A percentile compares a stretch with the other conserved stretches of the same genome.
Conservation (phyloP, 345 rosid genomes). For the Turnera subulata region DNA sequence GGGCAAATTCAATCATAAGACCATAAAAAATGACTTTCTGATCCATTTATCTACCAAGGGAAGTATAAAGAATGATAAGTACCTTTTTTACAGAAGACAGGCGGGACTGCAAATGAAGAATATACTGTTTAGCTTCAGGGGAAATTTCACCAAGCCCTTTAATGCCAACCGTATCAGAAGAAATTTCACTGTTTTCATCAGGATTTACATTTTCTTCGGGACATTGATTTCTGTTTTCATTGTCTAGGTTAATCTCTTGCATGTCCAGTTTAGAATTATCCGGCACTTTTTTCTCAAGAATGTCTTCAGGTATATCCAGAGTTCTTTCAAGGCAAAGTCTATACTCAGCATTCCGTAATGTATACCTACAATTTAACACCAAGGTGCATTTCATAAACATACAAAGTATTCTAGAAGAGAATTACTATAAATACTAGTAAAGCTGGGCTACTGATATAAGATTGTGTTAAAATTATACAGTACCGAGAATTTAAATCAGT, state of each 20-base stretch:
- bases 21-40: not conserved
- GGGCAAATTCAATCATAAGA: not conserved
- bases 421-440: not conserved
- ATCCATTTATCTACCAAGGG: not conserved
- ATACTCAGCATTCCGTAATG: conserved; percentile 85
- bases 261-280: conserved; percentile 33
- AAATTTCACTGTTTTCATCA: conserved; percentile 28
- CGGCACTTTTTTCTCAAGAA: conserved; percentile 32
- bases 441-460: conserved; percentile 1
- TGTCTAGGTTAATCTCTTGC: conserved; percentile 36
- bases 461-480: no score
- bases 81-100: conserved; percentile 79
- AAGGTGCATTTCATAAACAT: conserved; percentile 14
- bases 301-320: conserved; percentile 51
- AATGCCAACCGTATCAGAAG: conserved; percentile 30
- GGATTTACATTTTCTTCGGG: conserved; percentile 29
- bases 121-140: conserved; percentile 63
- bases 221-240: conserved; percentile 25
- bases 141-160: conserved; percentile 61
- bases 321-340: conserved; percentile 88
- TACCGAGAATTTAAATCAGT: no score
- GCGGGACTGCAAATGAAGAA: conserved; percentile 66
- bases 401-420: not conserved
- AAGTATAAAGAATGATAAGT: not conserved
- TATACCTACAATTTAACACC: conserved; percentile 47